Base-by-base conservation (phyloP, 2,329 filamentous ascomycete genomes). In the Talaromyces sp. region DNA sequence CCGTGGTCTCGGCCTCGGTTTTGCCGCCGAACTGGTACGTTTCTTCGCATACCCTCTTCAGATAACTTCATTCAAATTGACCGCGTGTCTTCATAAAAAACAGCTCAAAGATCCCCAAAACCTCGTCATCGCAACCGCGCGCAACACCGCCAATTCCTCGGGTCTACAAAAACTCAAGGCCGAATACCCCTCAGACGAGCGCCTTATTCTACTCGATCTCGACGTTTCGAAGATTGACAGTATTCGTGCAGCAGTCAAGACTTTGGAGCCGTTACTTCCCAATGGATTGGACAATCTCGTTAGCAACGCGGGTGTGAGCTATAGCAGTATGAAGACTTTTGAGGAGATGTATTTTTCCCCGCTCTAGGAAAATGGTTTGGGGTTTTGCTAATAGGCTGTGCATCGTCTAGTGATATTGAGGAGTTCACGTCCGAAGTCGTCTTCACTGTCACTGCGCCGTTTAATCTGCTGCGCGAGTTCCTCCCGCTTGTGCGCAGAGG, bases 391-490 rank as follows among this genome's bases (percentile, higher is more conserved):
- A 56, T 24, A 33, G 22, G 22, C 2, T 33, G n/a, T 54, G 33
- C 2, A 2, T 39, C 31, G 11, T 39, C 10, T 62, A 62, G 60
- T 16, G 47, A 62, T 31, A 31, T 62, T n/a, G 60, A 54, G 33
- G 22, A 54, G 10, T 62, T 52, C 35, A 54, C 35, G 2, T 27
- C 60, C 9, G 60, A 62, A 41, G 35, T 62, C 45, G 16, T 27
- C 10, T 62, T 62, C 22, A 58, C 76, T 1, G 75, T 82, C 79
- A 82, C 52, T 11, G 70, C 47, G 70, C 80, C 5, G 80, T 75
- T 62, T 14, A 54, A 41, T n/a, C 6, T 62, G 16, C 16, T 62
- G 0, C 66, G 68, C 6, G 68, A 72, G 2, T 76, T 80, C 13
- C 66, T 81, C 14, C 73, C 76, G 0, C 65, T 78, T 9, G 64